Conservation (phyloP, 352 stramenopile species). For the Aphanomyces euteiches region DNA sequence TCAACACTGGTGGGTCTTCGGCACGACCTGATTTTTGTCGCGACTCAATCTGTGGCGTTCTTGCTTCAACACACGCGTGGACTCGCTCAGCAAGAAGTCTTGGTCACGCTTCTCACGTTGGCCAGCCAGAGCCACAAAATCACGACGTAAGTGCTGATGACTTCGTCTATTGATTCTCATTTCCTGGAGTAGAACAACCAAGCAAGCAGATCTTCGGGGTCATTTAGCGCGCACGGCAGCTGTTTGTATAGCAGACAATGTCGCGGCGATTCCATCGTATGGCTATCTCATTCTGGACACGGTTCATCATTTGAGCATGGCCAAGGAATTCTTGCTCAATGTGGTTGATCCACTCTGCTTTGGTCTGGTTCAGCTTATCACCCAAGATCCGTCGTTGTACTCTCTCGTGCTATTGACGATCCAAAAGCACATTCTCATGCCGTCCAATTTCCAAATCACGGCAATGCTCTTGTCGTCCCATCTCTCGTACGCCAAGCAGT, state of each 20-base stretch:
- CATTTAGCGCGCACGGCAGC: slow-evolving; percentile 16
- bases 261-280: slow-evolving; percentile 3
- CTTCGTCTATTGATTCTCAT: not conserved
- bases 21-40: not conserved
- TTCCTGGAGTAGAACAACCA: not conserved
- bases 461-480: slow-evolving; percentile 22
- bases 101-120: slow-evolving; percentile 8
- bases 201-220: slow-evolving; percentile 1
- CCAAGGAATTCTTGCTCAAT: not conserved
- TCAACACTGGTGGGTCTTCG: not conserved
- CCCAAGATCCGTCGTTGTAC: slow-evolving; percentile 21
- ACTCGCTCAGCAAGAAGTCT: slow-evolving; percentile 4
- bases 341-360: slow-evolving; percentile 29
- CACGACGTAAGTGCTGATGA: not conserved
- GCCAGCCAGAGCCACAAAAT: slow-evolving; percentile 18
- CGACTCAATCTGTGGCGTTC: not conserved
- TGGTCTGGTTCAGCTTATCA: slow-evolving; percentile 23
- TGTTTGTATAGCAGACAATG: slow-evolving; percentile 15
- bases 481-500: slow-evolving; percentile 16
- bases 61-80: not conserved
- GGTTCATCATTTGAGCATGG: slow-evolving; percentile 6
- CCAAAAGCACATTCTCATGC: slow-evolving; percentile 28
- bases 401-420: slow-evolving; percentile 25
- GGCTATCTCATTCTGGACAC: slow-evolving; percentile 24
- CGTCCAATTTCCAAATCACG: slow-evolving; percentile 12